Conservation (phyloP, 139 green algal species). For the Desmodesmus armatus region DNA sequence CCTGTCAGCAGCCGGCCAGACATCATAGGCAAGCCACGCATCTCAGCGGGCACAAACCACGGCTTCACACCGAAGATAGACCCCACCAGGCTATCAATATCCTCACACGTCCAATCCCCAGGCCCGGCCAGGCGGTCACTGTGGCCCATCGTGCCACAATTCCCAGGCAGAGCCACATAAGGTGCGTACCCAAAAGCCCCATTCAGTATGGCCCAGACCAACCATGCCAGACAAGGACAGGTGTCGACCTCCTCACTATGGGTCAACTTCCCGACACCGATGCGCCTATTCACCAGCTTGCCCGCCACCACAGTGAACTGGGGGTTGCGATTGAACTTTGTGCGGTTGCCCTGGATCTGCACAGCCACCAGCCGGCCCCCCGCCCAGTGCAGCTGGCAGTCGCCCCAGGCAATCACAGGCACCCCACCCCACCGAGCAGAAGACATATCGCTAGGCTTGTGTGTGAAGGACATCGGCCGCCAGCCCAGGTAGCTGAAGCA, state of each 20-base stretch:
- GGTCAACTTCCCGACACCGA: background rate
- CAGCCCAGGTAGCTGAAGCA: conserved; percentile 3
- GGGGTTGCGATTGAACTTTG: conserved; percentile 19
- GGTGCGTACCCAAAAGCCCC: background rate
- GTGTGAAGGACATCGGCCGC: background rate
- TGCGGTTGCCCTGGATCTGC: background rate
- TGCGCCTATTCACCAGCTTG: background rate
- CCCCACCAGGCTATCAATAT: background rate
- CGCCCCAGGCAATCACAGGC: background rate
- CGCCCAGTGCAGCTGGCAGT: background rate
- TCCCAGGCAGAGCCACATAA: background rate
- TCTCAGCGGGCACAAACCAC: background rate
- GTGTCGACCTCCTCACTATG: background rate
- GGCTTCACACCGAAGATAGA: background rate
- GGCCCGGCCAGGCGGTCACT: background rate
- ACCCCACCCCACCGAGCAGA: background rate
- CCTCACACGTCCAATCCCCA: background rate
- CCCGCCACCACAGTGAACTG: background rate
- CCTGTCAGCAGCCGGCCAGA: background rate
- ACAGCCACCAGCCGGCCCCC: background rate
- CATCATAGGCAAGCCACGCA: background rate
- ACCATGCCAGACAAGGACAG: background rate
- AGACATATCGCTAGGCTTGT: background rate
- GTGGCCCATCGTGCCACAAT: background rate
- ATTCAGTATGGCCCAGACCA: background rate